Evolutionary conservation across 2,329 filamentous ascomycete species (phyloP), one percentile per base, ranked within the genome.

Genomic region (Trichoderma endophyticum): DNA sequence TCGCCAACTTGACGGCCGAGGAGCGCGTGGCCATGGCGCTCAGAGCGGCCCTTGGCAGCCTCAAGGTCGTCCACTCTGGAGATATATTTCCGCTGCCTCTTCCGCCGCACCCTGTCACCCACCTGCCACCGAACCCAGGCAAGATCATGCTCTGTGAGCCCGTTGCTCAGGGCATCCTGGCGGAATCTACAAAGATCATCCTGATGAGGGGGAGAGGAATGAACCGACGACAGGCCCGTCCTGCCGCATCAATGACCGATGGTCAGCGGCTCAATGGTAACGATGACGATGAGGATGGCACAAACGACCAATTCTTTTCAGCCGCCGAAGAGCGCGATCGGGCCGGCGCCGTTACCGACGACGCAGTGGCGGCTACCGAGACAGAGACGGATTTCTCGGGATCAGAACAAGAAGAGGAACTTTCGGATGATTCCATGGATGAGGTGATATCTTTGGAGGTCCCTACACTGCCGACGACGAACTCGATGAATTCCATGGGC

Each of bases 121-220:
- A 97, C 81, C 89, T 93, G 21, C 90, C 93, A 28, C 89, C 94
- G 15, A 93, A 93, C 56, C 94, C 95, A 0, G 96, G 93, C 56
- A 94, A 92, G 82, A 93, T 98, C 73, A 90, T 93, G 62, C 89
- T 97, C n/a, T 98, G 95, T 79, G 96, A 99, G 80, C 96, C 96
- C 9, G 94, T 98, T 18, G 90, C 93, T 6, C 96, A 99, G 81
- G 96, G 96, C 9, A 81, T 96, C 6, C 80, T 99, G 61, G 87
- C 91, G 9, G 87, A 93, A 0, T 87, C 85, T 14, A 99, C 95
- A 18, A 94, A 92, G 77, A 93, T 99, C 71, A 90, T 99, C 28
- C 86, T 98, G 26, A 90, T 93, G 62, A 87, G 88, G 30, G 88
- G 89, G 5, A 88, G 86, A 75, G 86, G 84, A 28, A 43, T 51